These are phyloP conservation scores for Biscogniauxia sp. DNA, from an alignment of 2,329 filamentous ascomycete species.

Conservation along the genomic window DNA sequence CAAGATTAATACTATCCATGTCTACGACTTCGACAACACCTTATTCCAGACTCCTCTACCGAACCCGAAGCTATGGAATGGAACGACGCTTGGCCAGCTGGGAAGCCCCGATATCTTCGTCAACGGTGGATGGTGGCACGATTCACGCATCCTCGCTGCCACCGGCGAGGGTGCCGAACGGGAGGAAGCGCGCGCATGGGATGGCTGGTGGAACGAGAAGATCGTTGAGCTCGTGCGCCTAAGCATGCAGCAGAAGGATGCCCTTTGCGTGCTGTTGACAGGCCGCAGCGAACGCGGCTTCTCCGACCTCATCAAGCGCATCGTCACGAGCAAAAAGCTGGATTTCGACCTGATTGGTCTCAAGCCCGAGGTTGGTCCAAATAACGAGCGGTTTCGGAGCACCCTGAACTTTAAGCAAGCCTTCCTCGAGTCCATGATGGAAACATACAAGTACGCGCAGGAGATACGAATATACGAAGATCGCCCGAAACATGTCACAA, in stretches of 20 bases:
- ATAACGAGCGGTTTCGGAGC: constrained; percentile 71
- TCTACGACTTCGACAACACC: constrained; percentile 99
- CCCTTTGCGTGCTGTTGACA: constrained; percentile 81
- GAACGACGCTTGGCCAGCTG: constrained; percentile 72
- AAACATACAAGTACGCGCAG: constrained; percentile 80
- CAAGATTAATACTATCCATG: constrained; percentile 75
- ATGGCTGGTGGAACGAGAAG: constrained; percentile 95
- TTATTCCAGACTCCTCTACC: constrained; percentile 89
- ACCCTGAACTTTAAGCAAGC: constrained; percentile 93
- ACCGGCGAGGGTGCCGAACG: constrained; percentile 79
- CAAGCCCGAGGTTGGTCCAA: constrained; percentile 81
- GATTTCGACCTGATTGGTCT: constrained; percentile 86
- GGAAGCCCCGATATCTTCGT: constrained; percentile 73
- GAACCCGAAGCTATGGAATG: constrained; percentile 84
- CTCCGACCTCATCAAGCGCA: constrained; percentile 75
- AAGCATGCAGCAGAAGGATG: constrained; percentile 80
- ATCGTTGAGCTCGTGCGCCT: constrained; percentile 78
- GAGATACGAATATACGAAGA: constrained; percentile 78
- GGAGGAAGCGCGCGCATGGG: constrained; percentile 82
- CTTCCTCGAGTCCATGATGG: constrained; percentile 75
- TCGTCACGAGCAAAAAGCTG: constrained; percentile 72
- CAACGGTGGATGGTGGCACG: constrained; percentile 97
- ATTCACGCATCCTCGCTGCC: constrained; percentile 77
- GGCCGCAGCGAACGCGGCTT: constrained; percentile 79
- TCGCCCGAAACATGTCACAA: constrained; percentile 66